Conservation (phyloP, 805 yeast genomes). For the Hemisphaericaspora nanyangensis region DNA sequence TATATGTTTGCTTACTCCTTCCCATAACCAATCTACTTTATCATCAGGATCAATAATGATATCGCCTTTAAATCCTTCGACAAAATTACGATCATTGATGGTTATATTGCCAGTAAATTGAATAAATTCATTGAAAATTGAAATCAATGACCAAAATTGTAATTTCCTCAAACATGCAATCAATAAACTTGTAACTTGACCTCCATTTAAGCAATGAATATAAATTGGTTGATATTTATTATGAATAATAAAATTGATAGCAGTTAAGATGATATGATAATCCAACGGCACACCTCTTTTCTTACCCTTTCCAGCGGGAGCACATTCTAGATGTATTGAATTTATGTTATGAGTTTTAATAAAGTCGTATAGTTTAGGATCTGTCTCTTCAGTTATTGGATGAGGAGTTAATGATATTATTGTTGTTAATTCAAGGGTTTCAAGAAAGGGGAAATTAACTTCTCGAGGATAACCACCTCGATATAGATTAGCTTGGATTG, state of each 20-base stretch:
- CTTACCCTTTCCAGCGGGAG: conserved; percentile 70
- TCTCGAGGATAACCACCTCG: conserved; percentile 87
- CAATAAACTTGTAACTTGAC: conserved; percentile 77
- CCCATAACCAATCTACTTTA: conserved; percentile 64
- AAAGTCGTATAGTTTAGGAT: conserved; percentile 48
- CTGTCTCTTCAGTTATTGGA: conserved; percentile 55
- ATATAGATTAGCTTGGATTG: conserved; percentile 64
- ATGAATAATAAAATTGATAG: conserved; percentile 60
- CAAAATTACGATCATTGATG: conserved; percentile 77
- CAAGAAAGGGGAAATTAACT: conserved; percentile 64
- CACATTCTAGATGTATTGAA: conserved; percentile 64
- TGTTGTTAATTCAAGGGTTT: conserved; percentile 61
- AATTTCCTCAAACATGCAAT: conserved; percentile 83
- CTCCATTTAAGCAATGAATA: conserved; percentile 86
- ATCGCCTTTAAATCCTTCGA: conserved; percentile 72
- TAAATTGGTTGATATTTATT: conserved; percentile 64
- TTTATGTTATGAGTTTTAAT: conserved; percentile 52
- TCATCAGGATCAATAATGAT: conserved; percentile 44
- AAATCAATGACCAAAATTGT: conserved; percentile 84
- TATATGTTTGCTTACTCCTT: conserved; percentile 55
- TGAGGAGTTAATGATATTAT: conserved; percentile 78
- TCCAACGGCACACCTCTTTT: conserved; percentile 82
- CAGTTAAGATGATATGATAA: conserved; percentile 53
- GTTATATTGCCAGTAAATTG: conserved; percentile 74
- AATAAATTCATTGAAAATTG: conserved; percentile 82